phyloP scores from a whole-genome alignment of 2,329 filamentous ascomycete species.

The Rutstroemia sp. region DNA sequence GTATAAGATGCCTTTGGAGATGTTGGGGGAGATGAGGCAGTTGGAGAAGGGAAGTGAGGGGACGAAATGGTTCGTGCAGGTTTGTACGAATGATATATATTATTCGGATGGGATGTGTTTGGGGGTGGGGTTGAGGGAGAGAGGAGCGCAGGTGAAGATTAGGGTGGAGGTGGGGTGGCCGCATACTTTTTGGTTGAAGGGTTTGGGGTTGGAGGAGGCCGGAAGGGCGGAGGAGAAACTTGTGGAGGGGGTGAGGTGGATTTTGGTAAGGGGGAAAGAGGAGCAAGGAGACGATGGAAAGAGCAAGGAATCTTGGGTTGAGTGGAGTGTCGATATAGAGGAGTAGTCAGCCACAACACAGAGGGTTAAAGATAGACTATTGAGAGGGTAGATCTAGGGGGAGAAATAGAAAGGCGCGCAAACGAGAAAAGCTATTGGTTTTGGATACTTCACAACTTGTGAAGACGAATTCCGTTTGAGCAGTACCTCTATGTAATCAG shows the following conservation, averaged over 20 bases:
- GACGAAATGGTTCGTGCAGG: constrained; percentile 39
- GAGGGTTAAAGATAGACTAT: not conserved
- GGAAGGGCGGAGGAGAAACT: constrained; percentile 36
- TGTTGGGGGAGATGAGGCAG: constrained; percentile 23
- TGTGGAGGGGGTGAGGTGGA: constrained; percentile 36
- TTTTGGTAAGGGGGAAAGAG: constrained; percentile 19
- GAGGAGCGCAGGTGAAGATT: constrained; percentile 34
- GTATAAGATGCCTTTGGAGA: constrained; percentile 35
- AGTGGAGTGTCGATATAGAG: not conserved
- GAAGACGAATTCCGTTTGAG: too few relatives aligned
- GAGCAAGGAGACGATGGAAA: not conserved
- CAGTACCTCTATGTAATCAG: too few relatives aligned
- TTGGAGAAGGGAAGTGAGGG: constrained; percentile 2
- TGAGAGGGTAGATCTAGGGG: not conserved
- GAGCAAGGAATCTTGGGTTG: not conserved
- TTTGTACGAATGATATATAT: constrained; percentile 43
- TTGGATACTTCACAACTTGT: too few relatives aligned
- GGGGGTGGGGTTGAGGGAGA: constrained; percentile 34
- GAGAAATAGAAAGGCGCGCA: too few relatives aligned
- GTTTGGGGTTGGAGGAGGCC: constrained; percentile 34
- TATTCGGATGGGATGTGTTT: constrained; percentile 46
- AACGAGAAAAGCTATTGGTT: too few relatives aligned
- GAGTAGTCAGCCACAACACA: not conserved
- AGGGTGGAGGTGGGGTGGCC: constrained; percentile 40
- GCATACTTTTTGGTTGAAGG: constrained; percentile 46